Percentiles rank a stretch among this genome's conserved stretches.
Evolutionary conservation across 2,329 filamentous ascomycete genomes (phyloP).

Genomic region (Exophiala sp.): DNA sequence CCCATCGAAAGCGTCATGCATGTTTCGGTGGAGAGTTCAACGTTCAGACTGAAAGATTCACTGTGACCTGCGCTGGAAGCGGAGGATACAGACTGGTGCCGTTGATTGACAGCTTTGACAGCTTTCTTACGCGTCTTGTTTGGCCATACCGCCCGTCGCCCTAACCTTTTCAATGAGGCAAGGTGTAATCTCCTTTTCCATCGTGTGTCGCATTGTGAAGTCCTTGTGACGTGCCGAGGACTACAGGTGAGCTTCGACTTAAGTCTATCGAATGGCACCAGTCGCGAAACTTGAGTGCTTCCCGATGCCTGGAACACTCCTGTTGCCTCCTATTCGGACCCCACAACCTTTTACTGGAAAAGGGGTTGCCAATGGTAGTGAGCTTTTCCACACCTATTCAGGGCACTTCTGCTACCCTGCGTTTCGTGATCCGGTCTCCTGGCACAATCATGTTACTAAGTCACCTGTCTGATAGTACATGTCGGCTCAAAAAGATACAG

Average conservation of each 20-base stretch:
- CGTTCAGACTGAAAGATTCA: neutral
- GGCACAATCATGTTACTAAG: neutral
- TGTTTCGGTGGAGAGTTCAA: neutral
- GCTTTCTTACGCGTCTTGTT: slow-evolving; percentile 3
- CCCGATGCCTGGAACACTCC: slow-evolving; percentile 5
- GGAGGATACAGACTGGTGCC: slow-evolving; percentile 1
- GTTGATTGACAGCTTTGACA: slow-evolving; percentile 12
- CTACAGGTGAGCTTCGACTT: slow-evolving; percentile 3
- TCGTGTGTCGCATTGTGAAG: slow-evolving; percentile 6
- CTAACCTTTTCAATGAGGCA: slow-evolving; percentile 1
- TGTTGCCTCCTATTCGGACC: slow-evolving; percentile 4
- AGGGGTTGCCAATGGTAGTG: slow-evolving; percentile 6
- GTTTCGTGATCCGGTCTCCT: neutral
- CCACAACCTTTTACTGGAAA: neutral
- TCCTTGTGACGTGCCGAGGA: neutral
- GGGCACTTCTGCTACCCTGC: slow-evolving; percentile 8
- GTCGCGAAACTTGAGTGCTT: slow-evolving; percentile 2
- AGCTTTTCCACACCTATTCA: slow-evolving; percentile 15
- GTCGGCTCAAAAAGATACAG: neutral
- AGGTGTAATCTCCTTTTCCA: slow-evolving; percentile 9
- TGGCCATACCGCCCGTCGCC: neutral
- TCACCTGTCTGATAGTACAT: slow-evolving; percentile 3
- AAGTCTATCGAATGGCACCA: slow-evolving; percentile 9
- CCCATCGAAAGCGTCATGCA: neutral
- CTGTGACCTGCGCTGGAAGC: neutral